Percentiles rank a stretch among this genome's conserved stretches.
phyloP scores from a whole-genome alignment of 768 basidiomycete genomes.

The Tricholoma sp. region DNA sequence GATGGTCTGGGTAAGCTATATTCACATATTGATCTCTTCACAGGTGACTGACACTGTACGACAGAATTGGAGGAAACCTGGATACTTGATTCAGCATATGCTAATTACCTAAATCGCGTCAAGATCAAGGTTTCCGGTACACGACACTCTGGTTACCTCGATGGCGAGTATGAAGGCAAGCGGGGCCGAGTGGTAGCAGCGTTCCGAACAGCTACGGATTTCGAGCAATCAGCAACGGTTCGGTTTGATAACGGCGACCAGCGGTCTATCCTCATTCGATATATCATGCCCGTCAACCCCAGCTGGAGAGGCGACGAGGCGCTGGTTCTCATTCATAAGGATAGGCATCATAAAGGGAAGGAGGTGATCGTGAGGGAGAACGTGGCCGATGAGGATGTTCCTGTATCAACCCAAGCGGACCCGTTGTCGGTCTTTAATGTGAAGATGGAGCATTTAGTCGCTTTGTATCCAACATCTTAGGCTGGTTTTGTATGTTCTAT shows the following conservation, averaged over 20 bases:
- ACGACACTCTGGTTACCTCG: conserved; percentile 15
- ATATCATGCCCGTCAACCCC: conserved; percentile 38
- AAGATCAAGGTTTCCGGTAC: conserved; percentile 14
- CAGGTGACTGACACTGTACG: neutral
- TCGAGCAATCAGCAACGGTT: conserved; percentile 20
- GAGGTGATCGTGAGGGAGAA: conserved; percentile 40
- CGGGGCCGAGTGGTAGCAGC: conserved; percentile 22
- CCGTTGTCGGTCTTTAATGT: conserved; percentile 31
- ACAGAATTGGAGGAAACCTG: conserved; percentile 11
- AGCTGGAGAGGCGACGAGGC: conserved; percentile 39
- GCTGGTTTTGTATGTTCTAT: neutral
- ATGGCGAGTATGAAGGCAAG: conserved; percentile 25
- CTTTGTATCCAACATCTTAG: conserved; percentile 19
- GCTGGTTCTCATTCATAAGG: conserved; percentile 36
- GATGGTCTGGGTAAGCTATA: conserved; percentile 3
- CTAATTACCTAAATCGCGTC: conserved; percentile 11
- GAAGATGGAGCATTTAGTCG: conserved; percentile 27
- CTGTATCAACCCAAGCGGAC: conserved; percentile 32
- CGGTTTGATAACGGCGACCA: conserved; percentile 27
- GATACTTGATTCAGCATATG: conserved; percentile 17
- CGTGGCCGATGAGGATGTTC: conserved; percentile 25
- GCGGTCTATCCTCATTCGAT: conserved; percentile 32
- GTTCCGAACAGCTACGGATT: conserved; percentile 19
- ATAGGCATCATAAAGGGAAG: conserved; percentile 33
- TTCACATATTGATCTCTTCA: neutral